Base-by-base conservation (phyloP, 2,329 filamentous ascomycete species). In the Grosmannia penicillata region DNA sequence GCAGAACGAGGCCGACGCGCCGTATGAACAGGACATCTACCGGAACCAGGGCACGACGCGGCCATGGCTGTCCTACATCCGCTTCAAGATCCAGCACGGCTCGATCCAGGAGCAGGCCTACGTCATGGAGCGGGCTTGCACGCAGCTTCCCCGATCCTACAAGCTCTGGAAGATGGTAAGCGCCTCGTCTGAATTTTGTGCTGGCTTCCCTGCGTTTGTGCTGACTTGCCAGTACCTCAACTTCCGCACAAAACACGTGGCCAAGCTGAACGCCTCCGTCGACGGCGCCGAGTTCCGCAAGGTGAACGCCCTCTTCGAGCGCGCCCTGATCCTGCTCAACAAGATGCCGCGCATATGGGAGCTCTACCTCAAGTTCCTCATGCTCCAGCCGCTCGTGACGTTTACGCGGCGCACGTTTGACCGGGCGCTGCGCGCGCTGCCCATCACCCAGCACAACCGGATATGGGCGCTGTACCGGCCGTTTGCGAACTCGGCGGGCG, bases 301-400 rank as follows among this genome's bases (percentile, higher is more conserved):
- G 60, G 86, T 96, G 56, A 98, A 98, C 56, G 72, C 83, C 38
- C 74, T 96, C 29, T 98, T 94, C 56, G 91, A 98, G 62, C 75
- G 84, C 49, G 87, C 91, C 4, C 65, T 98, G 37, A 83, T 95
- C 42, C 69, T 98, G 29, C 72, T 98, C 45, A 95, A 98, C 63
- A 98, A 98, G 63, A 98, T 98, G 91, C 91, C 93, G 19, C 75
- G 77, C 48, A 91, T 98, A 54, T 98, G 91, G 93, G 87, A 95
- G 56, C 84, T 96, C 77, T 98, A 95, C 56, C 75, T 98, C 45
- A 72, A 72, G 35, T 96, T 98, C 54, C 67, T 98, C 41, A 75
- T 89, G 54, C 76, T 82, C 52, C 91, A 98, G 56, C 91, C 91
- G n/a, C 65, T 93, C 38, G 77, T 98, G 44, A 95, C 89, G 8